A percentile compares a stretch with the other conserved stretches of the same genome.
phyloP scores from a whole-genome alignment of 768 basidiomycete genomes.

The Galerina marginata region DNA sequence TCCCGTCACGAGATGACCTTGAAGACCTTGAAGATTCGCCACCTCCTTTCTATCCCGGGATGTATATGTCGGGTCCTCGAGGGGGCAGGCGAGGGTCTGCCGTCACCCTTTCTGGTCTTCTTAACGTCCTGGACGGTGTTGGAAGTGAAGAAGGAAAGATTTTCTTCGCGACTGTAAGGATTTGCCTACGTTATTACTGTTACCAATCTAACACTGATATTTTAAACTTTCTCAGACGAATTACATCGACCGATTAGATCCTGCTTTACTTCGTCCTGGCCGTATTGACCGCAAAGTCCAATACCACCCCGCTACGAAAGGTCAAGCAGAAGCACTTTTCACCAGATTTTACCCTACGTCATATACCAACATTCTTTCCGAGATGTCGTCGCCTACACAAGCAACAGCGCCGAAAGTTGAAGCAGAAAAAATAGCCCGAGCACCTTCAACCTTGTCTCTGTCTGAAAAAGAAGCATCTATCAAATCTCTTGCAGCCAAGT shows the following conservation, averaged over 20 bases:
- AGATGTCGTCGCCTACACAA: slow-evolving; percentile 14
- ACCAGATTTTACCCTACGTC: slow-evolving; percentile 51
- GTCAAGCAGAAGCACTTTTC: slow-evolving; percentile 55
- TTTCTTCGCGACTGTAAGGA: slow-evolving; percentile 60
- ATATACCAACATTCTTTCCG: slow-evolving; percentile 25
- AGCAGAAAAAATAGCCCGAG: background rate
- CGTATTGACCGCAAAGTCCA: slow-evolving; percentile 59
- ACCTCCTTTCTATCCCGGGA: slow-evolving; percentile 1
- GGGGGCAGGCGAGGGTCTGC: slow-evolving; percentile 29
- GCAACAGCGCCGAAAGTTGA: background rate
- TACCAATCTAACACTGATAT: background rate
- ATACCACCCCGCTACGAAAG: slow-evolving; percentile 52
- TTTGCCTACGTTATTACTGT: background rate
- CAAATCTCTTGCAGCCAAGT: slow-evolving; percentile 42
- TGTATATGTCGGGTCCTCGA: slow-evolving; percentile 14
- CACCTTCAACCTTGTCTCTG: background rate
- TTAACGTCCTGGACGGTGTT: slow-evolving; percentile 66
- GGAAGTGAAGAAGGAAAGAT: slow-evolving; percentile 67
- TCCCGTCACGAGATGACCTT: slow-evolving; percentile 50
- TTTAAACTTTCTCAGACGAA: slow-evolving; percentile 7
- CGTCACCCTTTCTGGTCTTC: slow-evolving; percentile 58
- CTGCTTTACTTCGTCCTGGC: slow-evolving; percentile 61
- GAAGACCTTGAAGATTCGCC: slow-evolving; percentile 11
- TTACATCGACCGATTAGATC: slow-evolving; percentile 53
- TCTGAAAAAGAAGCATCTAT: slow-evolving; percentile 27